phyloP scores from a whole-genome alignment of 2,329 filamentous ascomycete species.

The Karstenula rhodostoma region DNA sequence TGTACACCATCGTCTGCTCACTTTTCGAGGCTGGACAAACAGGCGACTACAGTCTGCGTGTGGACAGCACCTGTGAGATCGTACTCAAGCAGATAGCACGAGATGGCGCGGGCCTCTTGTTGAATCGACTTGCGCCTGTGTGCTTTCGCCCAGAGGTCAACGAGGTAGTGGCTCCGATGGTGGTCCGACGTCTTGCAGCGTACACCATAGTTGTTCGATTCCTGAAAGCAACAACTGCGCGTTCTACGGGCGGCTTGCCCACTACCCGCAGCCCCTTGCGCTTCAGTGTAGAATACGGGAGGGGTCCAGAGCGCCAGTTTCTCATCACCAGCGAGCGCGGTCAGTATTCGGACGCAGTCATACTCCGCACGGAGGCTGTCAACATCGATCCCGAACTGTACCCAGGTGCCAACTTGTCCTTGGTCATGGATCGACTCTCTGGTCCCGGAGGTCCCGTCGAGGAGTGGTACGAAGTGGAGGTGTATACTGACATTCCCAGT shows the following conservation, averaged over 20 bases:
- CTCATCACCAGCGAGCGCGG: conserved; percentile 75
- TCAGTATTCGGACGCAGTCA: conserved; percentile 74
- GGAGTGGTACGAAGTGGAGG: conserved; percentile 61
- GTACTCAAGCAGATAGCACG: conserved; percentile 68
- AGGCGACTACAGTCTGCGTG: conserved; percentile 75
- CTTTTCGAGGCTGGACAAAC: conserved; percentile 85
- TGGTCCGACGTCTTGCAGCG: conserved; percentile 64
- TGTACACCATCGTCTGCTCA: conserved; percentile 88
- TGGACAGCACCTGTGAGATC: conserved; percentile 71
- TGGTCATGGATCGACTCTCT: conserved; percentile 84
- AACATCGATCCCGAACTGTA: conserved; percentile 73
- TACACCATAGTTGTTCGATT: conserved; percentile 65
- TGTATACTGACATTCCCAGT: conserved; percentile 56
- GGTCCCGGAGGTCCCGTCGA: conserved; percentile 57
- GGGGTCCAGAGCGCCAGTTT: conserved; percentile 71
- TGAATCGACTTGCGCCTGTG: conserved; percentile 64
- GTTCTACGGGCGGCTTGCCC: conserved; percentile 35
- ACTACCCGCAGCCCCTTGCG: conserved; percentile 64
- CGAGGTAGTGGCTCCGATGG: conserved; percentile 62
- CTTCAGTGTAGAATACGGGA: conserved; percentile 75
- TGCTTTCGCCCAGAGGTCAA: conserved; percentile 60
- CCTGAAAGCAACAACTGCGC: conserved; percentile 41
- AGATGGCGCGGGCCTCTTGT: conserved; percentile 78
- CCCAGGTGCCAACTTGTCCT: conserved; percentile 69
- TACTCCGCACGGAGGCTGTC: conserved; percentile 74